These are phyloP conservation scores for Verticillium nubilum DNA, from an alignment of 2,329 filamentous ascomycete genomes.

Conservation along the genomic window DNA sequence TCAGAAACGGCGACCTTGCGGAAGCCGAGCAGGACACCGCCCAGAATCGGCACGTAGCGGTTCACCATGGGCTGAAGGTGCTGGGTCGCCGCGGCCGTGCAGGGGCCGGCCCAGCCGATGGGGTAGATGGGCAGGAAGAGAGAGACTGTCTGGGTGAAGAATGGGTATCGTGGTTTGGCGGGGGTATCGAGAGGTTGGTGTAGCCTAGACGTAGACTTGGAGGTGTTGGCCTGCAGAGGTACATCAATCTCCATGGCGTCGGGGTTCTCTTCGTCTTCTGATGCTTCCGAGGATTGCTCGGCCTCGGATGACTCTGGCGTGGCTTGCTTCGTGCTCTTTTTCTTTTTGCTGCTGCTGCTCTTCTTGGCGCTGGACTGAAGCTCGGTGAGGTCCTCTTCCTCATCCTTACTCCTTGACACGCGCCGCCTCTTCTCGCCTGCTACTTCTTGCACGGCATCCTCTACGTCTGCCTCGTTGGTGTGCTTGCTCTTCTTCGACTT, in stretches of 20 bases:
- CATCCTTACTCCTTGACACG: neutral
- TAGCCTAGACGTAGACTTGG: constrained; percentile 23
- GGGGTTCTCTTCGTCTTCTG: constrained; percentile 11
- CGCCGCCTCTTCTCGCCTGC: neutral
- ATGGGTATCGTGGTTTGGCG: constrained; percentile 54
- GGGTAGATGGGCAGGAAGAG: constrained; percentile 74
- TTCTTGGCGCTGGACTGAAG: constrained; percentile 13
- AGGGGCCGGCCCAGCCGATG: constrained; percentile 60
- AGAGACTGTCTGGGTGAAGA: constrained; percentile 73
- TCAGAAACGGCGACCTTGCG: constrained; percentile 62
- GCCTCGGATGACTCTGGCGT: constrained; percentile 14
- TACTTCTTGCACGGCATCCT: constrained; percentile 5
- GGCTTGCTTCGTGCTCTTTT: constrained; percentile 18
- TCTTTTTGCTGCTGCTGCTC: constrained; percentile 24
- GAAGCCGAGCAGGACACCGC: constrained; percentile 72
- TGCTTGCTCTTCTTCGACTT: neutral
- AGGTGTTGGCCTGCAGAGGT: constrained; percentile 15
- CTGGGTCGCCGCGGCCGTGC: constrained; percentile 67
- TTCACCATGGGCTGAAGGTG: constrained; percentile 71
- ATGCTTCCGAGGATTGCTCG: neutral
- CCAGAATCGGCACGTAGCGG: constrained; percentile 67
- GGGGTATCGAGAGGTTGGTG: constrained; percentile 30
- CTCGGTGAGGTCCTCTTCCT: constrained; percentile 1
- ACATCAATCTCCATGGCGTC: constrained; percentile 35
- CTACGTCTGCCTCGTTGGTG: neutral